These are phyloP conservation scores for Solanum pinnatisectum DNA, from an alignment of 257 asterid species.

Conservation along the genomic window DNA sequence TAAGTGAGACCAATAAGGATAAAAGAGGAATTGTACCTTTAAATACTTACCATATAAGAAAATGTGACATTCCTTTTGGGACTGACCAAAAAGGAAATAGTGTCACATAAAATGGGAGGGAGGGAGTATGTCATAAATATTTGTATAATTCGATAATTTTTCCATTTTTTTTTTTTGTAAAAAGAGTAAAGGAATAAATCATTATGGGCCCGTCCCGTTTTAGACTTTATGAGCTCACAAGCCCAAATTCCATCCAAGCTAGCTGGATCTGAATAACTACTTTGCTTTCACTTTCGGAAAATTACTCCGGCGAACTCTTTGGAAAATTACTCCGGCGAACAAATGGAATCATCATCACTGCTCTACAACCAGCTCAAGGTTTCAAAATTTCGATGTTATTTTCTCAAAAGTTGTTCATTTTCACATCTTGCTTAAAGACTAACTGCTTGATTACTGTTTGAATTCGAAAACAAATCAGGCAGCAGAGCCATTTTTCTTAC, in stretches of 20 bases:
- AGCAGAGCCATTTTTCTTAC: slow-evolving; percentile 77
- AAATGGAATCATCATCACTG: slow-evolving; percentile 48
- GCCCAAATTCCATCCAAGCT: not conserved
- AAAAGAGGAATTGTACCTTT: no score
- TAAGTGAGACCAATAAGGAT: no score
- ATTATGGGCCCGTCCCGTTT: not conserved
- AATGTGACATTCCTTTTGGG: no score
- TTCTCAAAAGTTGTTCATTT: not conserved
- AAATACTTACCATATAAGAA: no score
- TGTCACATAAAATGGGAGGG: no score
- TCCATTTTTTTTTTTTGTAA: no score
- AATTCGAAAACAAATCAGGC: slow-evolving; percentile 17
- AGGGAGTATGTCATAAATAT: not conserved
- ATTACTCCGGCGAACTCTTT: not conserved
- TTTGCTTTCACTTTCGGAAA: not conserved
- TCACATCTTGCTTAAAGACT: not conserved
- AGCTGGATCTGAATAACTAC: not conserved
- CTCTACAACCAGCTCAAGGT: slow-evolving; percentile 88
- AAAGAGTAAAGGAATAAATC: not conserved
- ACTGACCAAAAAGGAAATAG: no score
- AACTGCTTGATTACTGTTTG: not conserved
- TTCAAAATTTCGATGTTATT: not conserved
- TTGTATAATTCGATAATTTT: no score
- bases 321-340: not conserved
- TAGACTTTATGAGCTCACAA: not conserved